phyloP scores from a whole-genome alignment of 768 basidiomycete genomes.

The Tephrocybe sp. region DNA sequence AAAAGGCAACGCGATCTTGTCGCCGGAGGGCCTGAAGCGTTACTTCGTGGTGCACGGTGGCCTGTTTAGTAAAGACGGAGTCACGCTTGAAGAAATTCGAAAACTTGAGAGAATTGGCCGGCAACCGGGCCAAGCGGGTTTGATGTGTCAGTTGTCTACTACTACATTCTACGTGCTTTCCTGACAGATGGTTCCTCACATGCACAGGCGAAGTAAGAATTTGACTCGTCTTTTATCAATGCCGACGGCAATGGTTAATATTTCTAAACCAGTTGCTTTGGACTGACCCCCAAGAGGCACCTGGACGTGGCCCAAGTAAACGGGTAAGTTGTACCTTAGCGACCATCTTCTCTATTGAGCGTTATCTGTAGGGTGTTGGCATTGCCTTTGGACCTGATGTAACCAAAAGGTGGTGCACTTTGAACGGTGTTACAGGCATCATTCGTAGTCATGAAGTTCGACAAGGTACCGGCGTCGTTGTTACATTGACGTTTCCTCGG shows the following conservation, averaged over 20 bases:
- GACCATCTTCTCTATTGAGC: slow-evolving; percentile 15
- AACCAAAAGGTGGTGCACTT: slow-evolving; percentile 83
- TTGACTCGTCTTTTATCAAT: background rate
- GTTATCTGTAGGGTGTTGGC: slow-evolving; percentile 77
- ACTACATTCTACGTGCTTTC: slow-evolving; percentile 1
- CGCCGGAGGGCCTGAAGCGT: slow-evolving; percentile 78
- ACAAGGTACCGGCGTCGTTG: slow-evolving; percentile 64
- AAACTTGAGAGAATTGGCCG: slow-evolving; percentile 84
- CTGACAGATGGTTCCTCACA: slow-evolving; percentile 24
- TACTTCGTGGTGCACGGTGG: slow-evolving; percentile 98
- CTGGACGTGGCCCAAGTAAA: slow-evolving; percentile 95
- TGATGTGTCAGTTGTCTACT: slow-evolving; percentile 94
- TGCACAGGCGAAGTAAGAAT: slow-evolving; percentile 71
- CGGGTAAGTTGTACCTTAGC: slow-evolving; percentile 52
- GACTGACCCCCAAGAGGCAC: slow-evolving; percentile 91
- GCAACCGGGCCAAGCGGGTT: slow-evolving; percentile 92
- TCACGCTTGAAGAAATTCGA: slow-evolving; percentile 92
- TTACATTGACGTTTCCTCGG: background rate
- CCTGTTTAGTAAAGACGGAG: slow-evolving; percentile 90
- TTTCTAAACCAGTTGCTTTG: slow-evolving; percentile 70
- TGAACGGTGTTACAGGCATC: slow-evolving; percentile 84
- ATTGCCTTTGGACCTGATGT: slow-evolving; percentile 96
- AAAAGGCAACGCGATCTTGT: slow-evolving; percentile 64
- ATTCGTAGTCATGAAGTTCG: slow-evolving; percentile 97
- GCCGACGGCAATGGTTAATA: background rate